Percentiles rank a stretch among this genome's conserved stretches.
phyloP scores from a whole-genome alignment of 768 basidiomycete genomes.

The Tricholomella constricta region DNA sequence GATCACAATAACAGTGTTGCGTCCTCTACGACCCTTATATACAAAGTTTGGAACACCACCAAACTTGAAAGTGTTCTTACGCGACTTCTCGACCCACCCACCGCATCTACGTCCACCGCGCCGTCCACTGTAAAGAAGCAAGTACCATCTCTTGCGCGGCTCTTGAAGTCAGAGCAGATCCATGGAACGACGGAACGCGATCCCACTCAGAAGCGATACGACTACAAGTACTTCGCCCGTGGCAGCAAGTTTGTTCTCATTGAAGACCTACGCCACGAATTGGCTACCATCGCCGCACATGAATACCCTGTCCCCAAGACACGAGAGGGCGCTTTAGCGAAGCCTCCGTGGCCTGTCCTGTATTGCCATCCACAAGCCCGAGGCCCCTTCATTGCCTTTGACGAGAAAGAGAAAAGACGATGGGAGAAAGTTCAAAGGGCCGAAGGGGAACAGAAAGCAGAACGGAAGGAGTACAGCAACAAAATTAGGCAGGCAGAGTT shows the following conservation, averaged over 20 bases:
- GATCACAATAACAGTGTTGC: slow-evolving; percentile 46
- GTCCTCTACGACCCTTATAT: slow-evolving; percentile 68
- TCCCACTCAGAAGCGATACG: slow-evolving; percentile 82
- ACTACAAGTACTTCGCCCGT: slow-evolving; percentile 84
- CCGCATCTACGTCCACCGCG: slow-evolving; percentile 30
- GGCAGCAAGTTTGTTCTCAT: slow-evolving; percentile 80
- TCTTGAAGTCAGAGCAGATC: slow-evolving; percentile 79
- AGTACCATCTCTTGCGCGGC: slow-evolving; percentile 56
- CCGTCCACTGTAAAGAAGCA: slow-evolving; percentile 29
- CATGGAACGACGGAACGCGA: slow-evolving; percentile 93
- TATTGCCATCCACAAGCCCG: slow-evolving; percentile 74
- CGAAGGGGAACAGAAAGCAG: slow-evolving; percentile 46
- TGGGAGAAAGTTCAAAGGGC: slow-evolving; percentile 60
- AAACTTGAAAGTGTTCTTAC: slow-evolving; percentile 75
- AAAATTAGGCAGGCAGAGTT: slow-evolving; percentile 34
- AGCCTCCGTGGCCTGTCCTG: slow-evolving; percentile 80
- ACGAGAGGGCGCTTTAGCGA: slow-evolving; percentile 48
- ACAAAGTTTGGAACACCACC: slow-evolving; percentile 84
- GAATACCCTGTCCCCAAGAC: slow-evolving; percentile 69
- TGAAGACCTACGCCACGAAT: slow-evolving; percentile 84
- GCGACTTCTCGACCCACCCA: slow-evolving; percentile 53
- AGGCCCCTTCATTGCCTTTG: slow-evolving; percentile 75
- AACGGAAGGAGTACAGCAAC: slow-evolving; percentile 36
- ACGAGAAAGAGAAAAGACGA: slow-evolving; percentile 69
- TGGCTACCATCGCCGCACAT: slow-evolving; percentile 81